These are phyloP conservation scores for Cyclanthera cordifolia DNA, from an alignment of 306 rosid species.

Conservation along the genomic window DNA sequence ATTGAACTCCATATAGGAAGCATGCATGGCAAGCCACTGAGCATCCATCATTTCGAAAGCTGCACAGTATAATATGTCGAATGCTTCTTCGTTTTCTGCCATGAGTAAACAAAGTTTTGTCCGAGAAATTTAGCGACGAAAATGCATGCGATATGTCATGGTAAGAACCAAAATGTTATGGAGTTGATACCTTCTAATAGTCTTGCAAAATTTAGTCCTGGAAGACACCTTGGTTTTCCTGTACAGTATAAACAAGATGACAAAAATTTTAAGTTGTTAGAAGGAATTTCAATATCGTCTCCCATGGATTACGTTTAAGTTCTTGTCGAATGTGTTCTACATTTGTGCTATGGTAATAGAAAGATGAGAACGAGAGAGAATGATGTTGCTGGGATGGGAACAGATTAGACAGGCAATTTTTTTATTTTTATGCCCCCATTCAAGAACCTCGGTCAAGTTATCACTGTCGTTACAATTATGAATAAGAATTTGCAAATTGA, in stretches of 20 bases:
- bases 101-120: background rate
- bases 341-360: background rate
- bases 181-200: conserved; percentile 60
- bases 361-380: no score
- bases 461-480: no score
- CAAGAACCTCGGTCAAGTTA: background rate
- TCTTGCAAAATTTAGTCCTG: conserved; percentile 65
- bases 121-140: background rate
- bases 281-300: background rate
- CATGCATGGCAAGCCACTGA: conserved; percentile 88
- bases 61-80: conserved; percentile 61
- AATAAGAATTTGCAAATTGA: no score
- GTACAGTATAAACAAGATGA: conserved; percentile 11
- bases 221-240: conserved; percentile 73
- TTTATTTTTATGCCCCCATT: background rate
- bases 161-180: conserved; percentile 1
- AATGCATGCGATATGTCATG: background rate
- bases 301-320: no score
- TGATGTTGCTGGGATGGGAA: background rate
- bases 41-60: conserved; percentile 98
- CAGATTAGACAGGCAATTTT: background rate
- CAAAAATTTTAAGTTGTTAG: conserved; percentile 1
- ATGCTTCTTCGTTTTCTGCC: conserved; percentile 85
- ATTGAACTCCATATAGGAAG: conserved; percentile 89
- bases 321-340: background rate